Evolutionary conservation across 768 basidiomycete genomes (phyloP), one percentile per base, ranked within the genome.

Genomic region (Albatrellus ellisii): DNA sequence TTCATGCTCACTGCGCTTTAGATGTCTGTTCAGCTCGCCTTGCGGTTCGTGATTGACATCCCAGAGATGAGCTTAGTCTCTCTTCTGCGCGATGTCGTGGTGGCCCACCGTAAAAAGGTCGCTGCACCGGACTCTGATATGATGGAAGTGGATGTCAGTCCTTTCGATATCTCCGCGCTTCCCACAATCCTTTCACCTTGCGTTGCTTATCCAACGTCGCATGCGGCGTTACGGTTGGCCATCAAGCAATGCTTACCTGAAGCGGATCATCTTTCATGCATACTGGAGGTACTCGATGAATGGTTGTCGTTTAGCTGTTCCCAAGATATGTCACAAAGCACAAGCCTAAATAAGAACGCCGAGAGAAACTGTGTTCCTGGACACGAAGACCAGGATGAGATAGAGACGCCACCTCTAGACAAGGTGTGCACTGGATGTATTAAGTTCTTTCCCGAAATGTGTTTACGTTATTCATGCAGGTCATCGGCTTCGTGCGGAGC

Each of bases 31-130:
- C 54, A 68, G 44, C 49, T 74, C 10, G 69, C 79, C 25, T 58
- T 86, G 36, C 57, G 60, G 3, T 60, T 54, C 2, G 74, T 87
- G 15, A 53, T 63, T 5, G 85, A 89, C 54, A 50, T 89, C 43
- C 62, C 77, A 2, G 84, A 88, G 56, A 52, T 62, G 12, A 78
- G 84, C 46, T 55, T 87, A 28, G 64, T 83, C 18, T 64, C 69
- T 24, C 60, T 67, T 3, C 63, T 85, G 3, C 63, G 62, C 34
- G 50, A 56, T 11, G 64, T 79, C 15, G 55, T 71, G 11, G 57
- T 56, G 8, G 57, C 55, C 14, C 63, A 71, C 44, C 28, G 15
- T 36, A 20, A 39, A 28, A 45, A 36, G 18, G 24, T 29, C 18
- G 21, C 43, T 9, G 47, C 48, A 34, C 46, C 47, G 9, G 55